Base-by-base conservation (phyloP, 345 rosid genomes). In the Boechera stricta region DNA sequence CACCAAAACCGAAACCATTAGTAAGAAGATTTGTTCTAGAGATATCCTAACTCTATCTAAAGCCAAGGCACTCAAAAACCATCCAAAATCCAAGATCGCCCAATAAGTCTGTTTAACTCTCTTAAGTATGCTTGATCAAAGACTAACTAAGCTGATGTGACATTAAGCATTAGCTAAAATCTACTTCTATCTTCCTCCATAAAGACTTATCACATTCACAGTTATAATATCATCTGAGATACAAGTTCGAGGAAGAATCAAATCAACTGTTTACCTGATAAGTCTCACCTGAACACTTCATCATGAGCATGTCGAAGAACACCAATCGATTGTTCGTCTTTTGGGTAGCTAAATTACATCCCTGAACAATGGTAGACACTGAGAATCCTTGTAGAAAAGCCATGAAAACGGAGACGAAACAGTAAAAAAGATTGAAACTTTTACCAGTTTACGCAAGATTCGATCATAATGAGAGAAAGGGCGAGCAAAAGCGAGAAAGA, bases 391-490 rank as follows among this genome's bases (percentile, higher is more conserved):
- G 24, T 32, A 41, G 33, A 29, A 21, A 21, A 21, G 24, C 24
- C 24, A 21, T 38, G 36, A 32, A 76, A 11, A 11, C 16, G 2
- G 61, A 67, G 16, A 10, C 5, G 24, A n/a, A n/a, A 32, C 41
- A 29, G 49, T 32, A 18, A 6, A 36, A 28, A 28, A 9, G 1
- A 57, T 35, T 7, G 51, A 63, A 73, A 55, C 15, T 3, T 65
- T n/a, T 83, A 92, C 93, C 57, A 90, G 90, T 72, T 90, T 88
- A 39, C 95, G 93, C 42, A 90, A 85, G 71, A 90, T 39, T 28
- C 96, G 92, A 77, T 92, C 97, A 73, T 94, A 94, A 78, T 94
- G 97, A 71, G 97, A 90, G 82, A 94, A 85, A 12, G 98, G 84
- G 38, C 86, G 84, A 67, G 98, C 80, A 79, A 92, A 89, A 44